phyloP scores from a whole-genome alignment of 768 basidiomycete species.

The Psilocybe tampanensis region DNA sequence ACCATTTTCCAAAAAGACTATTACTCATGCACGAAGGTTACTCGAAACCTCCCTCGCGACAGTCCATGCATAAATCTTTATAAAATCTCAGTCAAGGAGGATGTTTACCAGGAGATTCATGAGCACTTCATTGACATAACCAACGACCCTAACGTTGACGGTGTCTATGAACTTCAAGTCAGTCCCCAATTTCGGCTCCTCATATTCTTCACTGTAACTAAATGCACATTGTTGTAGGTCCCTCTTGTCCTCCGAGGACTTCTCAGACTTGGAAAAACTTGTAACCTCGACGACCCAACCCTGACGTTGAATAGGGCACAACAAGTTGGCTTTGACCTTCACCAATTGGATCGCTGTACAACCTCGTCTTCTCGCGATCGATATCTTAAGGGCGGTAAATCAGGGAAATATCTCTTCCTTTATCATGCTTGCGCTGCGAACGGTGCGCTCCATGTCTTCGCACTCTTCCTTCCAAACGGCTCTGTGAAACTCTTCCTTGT shows the following conservation, averaged over 20 bases:
- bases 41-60: conserved; percentile 78
- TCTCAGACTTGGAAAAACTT: conserved; percentile 83
- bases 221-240: conserved; percentile 51
- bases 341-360: conserved; percentile 70
- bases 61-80: conserved; percentile 79
- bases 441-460: conserved; percentile 82
- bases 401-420: conserved; percentile 80
- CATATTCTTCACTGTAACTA: not conserved
- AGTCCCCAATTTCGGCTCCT: conserved; percentile 10
- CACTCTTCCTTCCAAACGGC: conserved; percentile 78
- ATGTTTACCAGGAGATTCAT: conserved; percentile 79
- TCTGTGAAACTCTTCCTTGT: conserved; percentile 82
- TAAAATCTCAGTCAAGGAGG: conserved; percentile 81
- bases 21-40: conserved; percentile 75
- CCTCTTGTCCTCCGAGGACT: conserved; percentile 83
- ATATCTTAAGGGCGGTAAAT: conserved; percentile 75
- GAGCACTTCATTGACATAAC: conserved; percentile 92
- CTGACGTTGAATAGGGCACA: conserved; percentile 84
- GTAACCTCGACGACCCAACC: conserved; percentile 61
- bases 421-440: conserved; percentile 83
- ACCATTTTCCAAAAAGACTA: conserved; percentile 67
- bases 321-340: conserved; percentile 79
- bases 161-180: conserved; percentile 93
- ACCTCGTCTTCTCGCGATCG: conserved; percentile 58
- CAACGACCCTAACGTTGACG: conserved; percentile 94